Conservation (phyloP, 2,329 filamentous ascomycete species). For the Xylariales sp. region DNA sequence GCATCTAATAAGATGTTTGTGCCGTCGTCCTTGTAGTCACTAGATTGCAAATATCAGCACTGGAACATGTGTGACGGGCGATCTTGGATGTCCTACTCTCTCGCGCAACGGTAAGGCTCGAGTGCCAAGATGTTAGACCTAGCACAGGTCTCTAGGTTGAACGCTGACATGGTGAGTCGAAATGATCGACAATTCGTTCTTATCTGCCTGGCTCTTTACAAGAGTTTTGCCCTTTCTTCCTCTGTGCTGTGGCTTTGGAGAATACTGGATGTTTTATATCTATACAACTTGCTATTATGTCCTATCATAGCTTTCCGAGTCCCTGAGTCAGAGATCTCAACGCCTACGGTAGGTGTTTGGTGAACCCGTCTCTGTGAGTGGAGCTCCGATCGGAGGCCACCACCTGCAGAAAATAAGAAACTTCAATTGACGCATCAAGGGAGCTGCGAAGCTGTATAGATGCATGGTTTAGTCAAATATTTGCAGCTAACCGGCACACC, state of each 20-base stretch:
- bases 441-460: constrained; percentile 24
- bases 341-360: constrained; percentile 1
- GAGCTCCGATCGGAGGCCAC: constrained; percentile 46
- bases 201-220: background rate
- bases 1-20: constrained; percentile 96
- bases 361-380: constrained; percentile 27
- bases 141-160: constrained; percentile 79
- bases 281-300: constrained; percentile 5
- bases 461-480: constrained; percentile 27
- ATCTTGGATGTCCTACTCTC: constrained; percentile 71
- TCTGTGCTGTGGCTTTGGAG: background rate
- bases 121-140: constrained; percentile 81
- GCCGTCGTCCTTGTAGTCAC: constrained; percentile 99
- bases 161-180: constrained; percentile 65
- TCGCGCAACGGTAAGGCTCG: constrained; percentile 82
- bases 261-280: background rate
- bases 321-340: constrained; percentile 30
- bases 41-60: constrained; percentile 56
- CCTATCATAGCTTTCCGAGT: background rate
- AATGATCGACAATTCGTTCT: background rate
- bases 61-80: constrained; percentile 16
- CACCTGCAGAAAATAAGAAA: constrained; percentile 27
- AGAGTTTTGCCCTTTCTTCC: background rate
- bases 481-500: constrained; percentile 17
- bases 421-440: constrained; percentile 44